Conservation (phyloP, 441 rosid species). For the Populus hybrid region DNA sequence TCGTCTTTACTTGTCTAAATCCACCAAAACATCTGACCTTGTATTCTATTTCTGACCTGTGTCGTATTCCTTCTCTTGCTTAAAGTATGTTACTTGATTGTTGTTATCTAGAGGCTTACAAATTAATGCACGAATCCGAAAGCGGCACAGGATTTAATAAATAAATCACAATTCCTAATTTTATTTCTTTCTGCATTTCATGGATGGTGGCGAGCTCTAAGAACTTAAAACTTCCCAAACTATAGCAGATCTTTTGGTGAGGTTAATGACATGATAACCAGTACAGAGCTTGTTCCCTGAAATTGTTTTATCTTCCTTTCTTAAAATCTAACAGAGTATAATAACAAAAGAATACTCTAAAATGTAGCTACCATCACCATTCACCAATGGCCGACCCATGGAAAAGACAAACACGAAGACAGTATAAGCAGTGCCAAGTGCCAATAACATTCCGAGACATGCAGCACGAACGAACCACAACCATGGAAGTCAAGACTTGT, state of each 20-base stretch:
- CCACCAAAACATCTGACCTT: too few species aligned
- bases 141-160: too few species aligned
- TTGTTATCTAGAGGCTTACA: too few species aligned
- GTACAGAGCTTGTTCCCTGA: background rate
- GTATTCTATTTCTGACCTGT: too few species aligned
- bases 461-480: background rate
- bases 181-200: too few species aligned
- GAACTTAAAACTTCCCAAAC: background rate
- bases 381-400: background rate
- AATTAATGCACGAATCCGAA: too few species aligned
- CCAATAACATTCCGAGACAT: background rate
- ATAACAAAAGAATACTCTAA: background rate
- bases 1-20: too few species aligned
- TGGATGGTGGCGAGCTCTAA: background rate
- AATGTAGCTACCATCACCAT: background rate
- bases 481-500: background rate
- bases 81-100: too few species aligned
- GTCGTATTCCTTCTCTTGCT: too few species aligned
- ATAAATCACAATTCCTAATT: too few species aligned
- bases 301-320: too few species aligned
- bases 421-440: background rate
- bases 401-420: background rate
- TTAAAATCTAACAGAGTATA: background rate
- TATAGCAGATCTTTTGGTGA: background rate
- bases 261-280: background rate